Percentiles rank a stretch among this genome's conserved stretches.
These are phyloP conservation scores for Plicaturopsis crispa DNA, from an alignment of 768 basidiomycete species.

Conservation along the genomic window DNA sequence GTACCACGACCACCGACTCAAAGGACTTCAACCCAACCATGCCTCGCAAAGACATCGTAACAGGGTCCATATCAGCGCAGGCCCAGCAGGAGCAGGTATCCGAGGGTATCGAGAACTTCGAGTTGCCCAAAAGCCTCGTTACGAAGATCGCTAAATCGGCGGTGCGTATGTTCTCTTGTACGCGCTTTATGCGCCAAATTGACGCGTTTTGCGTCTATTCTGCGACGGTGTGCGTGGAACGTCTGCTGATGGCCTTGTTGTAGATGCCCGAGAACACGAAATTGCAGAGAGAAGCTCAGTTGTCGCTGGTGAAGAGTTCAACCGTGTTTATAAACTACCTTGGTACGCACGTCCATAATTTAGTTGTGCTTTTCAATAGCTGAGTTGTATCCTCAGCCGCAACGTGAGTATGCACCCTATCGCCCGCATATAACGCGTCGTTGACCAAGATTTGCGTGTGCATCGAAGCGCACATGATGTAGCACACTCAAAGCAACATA, in stretches of 20 bases:
- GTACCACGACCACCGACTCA: background rate
- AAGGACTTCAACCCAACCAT: constrained; percentile 24
- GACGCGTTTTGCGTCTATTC: background rate
- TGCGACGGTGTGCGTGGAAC: background rate
- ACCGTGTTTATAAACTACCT: constrained; percentile 96
- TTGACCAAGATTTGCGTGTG: too few species aligned
- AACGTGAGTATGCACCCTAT: constrained; percentile 25
- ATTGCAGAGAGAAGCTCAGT: constrained; percentile 82
- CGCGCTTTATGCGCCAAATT: background rate
- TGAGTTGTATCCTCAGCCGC: constrained; percentile 26
- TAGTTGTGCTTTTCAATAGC: constrained; percentile 10
- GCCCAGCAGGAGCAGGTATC: constrained; percentile 75
- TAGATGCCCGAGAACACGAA: constrained; percentile 84
- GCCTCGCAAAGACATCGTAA: constrained; percentile 62
- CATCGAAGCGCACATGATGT: constrained; percentile 75
- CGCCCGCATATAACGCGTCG: background rate
- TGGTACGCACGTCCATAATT: constrained; percentile 37
- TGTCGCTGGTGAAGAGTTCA: constrained; percentile 80
- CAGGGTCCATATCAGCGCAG: constrained; percentile 56
- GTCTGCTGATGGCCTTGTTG: background rate
- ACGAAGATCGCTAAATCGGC: constrained; percentile 81
- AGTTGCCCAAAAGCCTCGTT: constrained; percentile 78
- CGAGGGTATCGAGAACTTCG: constrained; percentile 84
- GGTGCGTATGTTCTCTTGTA: constrained; percentile 33
- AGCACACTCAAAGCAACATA: constrained; percentile 76